Conservation (phyloP, 1,284 basidiomycete species). For the Cystobasidium sp. region DNA sequence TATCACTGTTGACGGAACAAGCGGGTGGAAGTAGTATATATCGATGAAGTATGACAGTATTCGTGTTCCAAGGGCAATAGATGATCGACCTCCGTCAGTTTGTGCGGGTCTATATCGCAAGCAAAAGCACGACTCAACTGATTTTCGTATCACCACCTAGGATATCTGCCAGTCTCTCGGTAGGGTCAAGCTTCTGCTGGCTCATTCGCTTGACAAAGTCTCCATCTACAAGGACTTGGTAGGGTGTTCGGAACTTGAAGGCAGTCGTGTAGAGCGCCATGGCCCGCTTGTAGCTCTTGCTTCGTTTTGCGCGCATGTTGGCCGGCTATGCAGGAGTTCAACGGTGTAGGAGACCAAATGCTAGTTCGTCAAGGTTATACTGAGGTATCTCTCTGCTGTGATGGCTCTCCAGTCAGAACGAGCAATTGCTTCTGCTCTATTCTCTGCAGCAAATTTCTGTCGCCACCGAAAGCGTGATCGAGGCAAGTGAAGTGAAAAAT, state of each 20-base stretch:
- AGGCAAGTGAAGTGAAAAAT: constrained; percentile 7
- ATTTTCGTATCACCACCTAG: constrained; percentile 84
- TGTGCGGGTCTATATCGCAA: not conserved
- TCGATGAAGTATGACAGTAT: not conserved
- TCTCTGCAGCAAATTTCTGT: constrained; percentile 23
- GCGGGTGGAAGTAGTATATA: not conserved
- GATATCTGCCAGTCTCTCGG: constrained; percentile 71
- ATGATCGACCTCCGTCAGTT: constrained; percentile 3
- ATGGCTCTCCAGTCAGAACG: not conserved
- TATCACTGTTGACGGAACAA: constrained; percentile 71
- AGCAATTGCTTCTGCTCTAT: too few species aligned
- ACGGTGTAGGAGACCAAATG: not conserved
- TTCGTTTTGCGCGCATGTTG: constrained; percentile 85
- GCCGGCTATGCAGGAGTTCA: too few species aligned
- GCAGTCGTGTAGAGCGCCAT: constrained; percentile 83
- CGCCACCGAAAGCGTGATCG: constrained; percentile 13
- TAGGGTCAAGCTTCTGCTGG: constrained; percentile 72
- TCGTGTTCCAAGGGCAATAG: not conserved
- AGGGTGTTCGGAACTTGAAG: constrained; percentile 82
- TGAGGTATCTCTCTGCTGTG: not conserved
- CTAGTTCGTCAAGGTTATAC: not conserved
- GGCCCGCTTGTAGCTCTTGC: constrained; percentile 87
- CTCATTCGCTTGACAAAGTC: constrained; percentile 75
- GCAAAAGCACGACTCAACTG: constrained; percentile 64
- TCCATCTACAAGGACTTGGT: constrained; percentile 80